Conservation (phyloP, 352 stramenopile genomes). For the Phytophthora europaea region DNA sequence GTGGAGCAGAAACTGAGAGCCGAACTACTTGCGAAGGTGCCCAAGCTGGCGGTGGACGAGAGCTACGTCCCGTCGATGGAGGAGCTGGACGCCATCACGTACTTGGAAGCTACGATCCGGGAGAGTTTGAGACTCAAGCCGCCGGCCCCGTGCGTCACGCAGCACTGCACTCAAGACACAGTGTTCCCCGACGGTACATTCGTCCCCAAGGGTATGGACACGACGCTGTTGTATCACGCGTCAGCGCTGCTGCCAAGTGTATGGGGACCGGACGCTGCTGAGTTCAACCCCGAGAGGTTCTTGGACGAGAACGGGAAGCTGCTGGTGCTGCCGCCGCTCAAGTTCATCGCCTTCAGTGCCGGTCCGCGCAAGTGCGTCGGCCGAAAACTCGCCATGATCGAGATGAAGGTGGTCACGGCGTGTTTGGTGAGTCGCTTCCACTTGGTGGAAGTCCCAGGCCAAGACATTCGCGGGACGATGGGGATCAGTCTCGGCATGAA, state of each 20-base stretch:
- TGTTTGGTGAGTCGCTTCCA: conserved; percentile 68
- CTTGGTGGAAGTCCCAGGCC: conserved; percentile 43
- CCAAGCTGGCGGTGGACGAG: conserved; percentile 29
- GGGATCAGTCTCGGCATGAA: conserved; percentile 68
- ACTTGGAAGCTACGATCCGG: conserved; percentile 53
- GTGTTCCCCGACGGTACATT: conserved; percentile 63
- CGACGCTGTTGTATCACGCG: conserved; percentile 51
- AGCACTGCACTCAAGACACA: conserved; percentile 51
- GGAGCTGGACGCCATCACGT: conserved; percentile 39
- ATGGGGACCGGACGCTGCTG: conserved; percentile 52
- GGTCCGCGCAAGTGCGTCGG: conserved; percentile 49
- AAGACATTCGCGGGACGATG: conserved; percentile 51
- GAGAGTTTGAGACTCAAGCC: conserved; percentile 64
- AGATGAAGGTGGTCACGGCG: conserved; percentile 79
- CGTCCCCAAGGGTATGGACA: conserved; percentile 46
- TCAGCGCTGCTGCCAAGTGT: conserved; percentile 48
- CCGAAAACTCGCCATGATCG: conserved; percentile 68
- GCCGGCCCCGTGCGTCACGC: conserved; percentile 50
- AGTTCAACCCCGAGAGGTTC: conserved; percentile 59
- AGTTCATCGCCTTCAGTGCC: conserved; percentile 53
- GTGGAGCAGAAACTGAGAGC: conserved; percentile 45
- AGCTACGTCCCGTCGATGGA: conserved; percentile 48
- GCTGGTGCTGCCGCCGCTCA: conserved; percentile 34
- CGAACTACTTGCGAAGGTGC: conserved; percentile 38
- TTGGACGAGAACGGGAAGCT: conserved; percentile 45